phyloP scores from a whole-genome alignment of 495 filamentous ascomycete species.

The Melanomma pulvis-pyrius region DNA sequence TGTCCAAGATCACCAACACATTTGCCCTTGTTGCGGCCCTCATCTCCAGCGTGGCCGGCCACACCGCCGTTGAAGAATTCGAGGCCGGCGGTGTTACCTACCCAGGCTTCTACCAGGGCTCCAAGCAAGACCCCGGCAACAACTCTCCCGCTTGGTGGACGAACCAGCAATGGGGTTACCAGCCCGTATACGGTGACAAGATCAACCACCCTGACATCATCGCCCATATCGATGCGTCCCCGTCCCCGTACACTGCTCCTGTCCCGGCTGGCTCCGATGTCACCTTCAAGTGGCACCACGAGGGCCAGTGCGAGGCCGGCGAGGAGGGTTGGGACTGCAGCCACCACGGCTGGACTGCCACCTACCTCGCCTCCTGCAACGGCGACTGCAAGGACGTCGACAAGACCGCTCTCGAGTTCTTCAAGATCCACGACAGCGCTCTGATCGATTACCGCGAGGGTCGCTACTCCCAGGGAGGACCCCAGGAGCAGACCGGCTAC shows the following conservation, averaged over 20 bases:
- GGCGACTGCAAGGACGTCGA: slow-evolving; percentile 9
- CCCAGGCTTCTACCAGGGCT: background rate
- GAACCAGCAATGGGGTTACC: slow-evolving; percentile 13
- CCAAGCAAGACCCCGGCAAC: background rate
- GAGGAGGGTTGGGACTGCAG: slow-evolving; percentile 14
- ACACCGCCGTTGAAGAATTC: slow-evolving; percentile 7
- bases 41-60: background rate
- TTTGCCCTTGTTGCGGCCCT: slow-evolving; percentile 7
- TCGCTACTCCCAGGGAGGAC: background rate
- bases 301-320: background rate
- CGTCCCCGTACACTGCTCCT: background rate
- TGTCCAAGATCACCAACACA: slow-evolving; percentile 4
- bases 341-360: slow-evolving; percentile 13
- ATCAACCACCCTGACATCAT: slow-evolving; percentile 5
- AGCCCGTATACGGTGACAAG: background rate
- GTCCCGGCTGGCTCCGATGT: slow-evolving; percentile 1
- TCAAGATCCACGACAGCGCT: slow-evolving; percentile 5
- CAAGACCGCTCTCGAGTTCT: slow-evolving; percentile 8
- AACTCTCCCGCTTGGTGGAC: slow-evolving; percentile 11
- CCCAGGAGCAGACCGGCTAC: background rate
- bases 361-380: slow-evolving; percentile 12
- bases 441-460: slow-evolving; percentile 13
- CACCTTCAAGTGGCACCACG: slow-evolving; percentile 12
- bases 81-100: background rate
- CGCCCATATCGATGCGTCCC: slow-evolving; percentile 2